These are phyloP conservation scores for Acarospora socialis DNA, from an alignment of 2,329 filamentous ascomycete species.

Conservation along the genomic window DNA sequence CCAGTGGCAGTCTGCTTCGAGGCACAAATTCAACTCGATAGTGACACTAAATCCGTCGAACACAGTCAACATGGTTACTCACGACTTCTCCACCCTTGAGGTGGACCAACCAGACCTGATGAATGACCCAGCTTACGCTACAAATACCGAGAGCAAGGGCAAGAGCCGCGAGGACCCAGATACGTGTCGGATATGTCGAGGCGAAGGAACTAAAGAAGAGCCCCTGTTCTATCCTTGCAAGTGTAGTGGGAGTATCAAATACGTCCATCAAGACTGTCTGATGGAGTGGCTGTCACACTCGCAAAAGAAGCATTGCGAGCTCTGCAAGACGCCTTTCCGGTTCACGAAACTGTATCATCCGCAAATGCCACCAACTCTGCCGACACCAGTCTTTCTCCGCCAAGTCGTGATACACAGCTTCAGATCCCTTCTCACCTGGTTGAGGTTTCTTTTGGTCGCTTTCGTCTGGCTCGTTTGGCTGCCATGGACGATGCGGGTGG, in stretches of 20 bases:
- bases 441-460: conserved; percentile 62
- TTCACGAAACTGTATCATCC: conserved; percentile 97
- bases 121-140: conserved; percentile 41
- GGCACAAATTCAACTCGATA: too few species aligned
- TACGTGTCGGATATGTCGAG: conserved; percentile 79
- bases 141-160: conserved; percentile 25
- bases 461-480: conserved; percentile 82
- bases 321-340: conserved; percentile 95
- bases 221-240: conserved; percentile 96
- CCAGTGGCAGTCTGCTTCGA: too few species aligned
- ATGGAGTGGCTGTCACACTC: conserved; percentile 99
- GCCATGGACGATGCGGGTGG: conserved; percentile 77
- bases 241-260: conserved; percentile 97
- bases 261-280: conserved; percentile 91
- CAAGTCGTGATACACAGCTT: conserved; percentile 62
- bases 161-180: conserved; percentile 19
- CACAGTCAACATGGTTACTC: too few species aligned
- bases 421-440: conserved; percentile 60
- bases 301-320: conserved; percentile 98
- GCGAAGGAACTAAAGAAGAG: conserved; percentile 67
- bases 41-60: too few species aligned
- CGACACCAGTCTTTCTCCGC: conserved; percentile 63
- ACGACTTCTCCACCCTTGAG: too few species aligned
- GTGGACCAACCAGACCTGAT: conserved; percentile 41
- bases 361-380: conserved; percentile 77